Evolutionary conservation across 2,329 filamentous ascomycete species (phyloP).

Genomic region (Escovopsis sp.): DNA sequence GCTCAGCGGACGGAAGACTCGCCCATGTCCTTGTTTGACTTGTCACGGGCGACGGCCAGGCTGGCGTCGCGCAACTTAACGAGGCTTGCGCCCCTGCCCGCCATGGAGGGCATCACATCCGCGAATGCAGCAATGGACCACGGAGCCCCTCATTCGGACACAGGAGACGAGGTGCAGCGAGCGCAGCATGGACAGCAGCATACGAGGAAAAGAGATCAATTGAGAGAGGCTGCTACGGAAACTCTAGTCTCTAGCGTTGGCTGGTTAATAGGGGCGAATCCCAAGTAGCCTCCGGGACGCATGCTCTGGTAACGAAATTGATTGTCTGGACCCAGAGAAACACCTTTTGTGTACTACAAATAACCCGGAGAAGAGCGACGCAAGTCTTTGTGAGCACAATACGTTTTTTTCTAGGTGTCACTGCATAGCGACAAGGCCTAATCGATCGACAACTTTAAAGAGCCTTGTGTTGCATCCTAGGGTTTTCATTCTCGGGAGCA

Average conservation of each 20-base stretch:
- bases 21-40: constrained; percentile 50
- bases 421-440: no score
- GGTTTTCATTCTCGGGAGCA: no score
- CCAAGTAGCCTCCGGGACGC: constrained; percentile 7
- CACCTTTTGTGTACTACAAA: no score
- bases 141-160: constrained; percentile 4
- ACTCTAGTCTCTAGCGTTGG: constrained; percentile 52
- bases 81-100: constrained; percentile 37
- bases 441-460: no score
- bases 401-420: no score
- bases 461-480: no score
- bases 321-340: no score
- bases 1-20: constrained; percentile 34
- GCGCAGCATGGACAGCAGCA: constrained; percentile 22
- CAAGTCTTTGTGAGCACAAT: no score
- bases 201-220: constrained; percentile 57
- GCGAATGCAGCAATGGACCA: neutral
- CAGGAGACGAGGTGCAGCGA: constrained; percentile 15
- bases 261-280: constrained; percentile 49
- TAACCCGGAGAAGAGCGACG: no score
- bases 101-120: constrained; percentile 9
- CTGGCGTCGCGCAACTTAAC: constrained; percentile 44
- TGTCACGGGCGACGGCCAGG: constrained; percentile 45
- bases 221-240: constrained; percentile 52
- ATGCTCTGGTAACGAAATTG: neutral